A percentile compares a stretch with the other conserved stretches of the same genome.
These are phyloP conservation scores for Pythium dissotocum DNA, from an alignment of 352 stramenopile genomes.

Conservation along the genomic window DNA sequence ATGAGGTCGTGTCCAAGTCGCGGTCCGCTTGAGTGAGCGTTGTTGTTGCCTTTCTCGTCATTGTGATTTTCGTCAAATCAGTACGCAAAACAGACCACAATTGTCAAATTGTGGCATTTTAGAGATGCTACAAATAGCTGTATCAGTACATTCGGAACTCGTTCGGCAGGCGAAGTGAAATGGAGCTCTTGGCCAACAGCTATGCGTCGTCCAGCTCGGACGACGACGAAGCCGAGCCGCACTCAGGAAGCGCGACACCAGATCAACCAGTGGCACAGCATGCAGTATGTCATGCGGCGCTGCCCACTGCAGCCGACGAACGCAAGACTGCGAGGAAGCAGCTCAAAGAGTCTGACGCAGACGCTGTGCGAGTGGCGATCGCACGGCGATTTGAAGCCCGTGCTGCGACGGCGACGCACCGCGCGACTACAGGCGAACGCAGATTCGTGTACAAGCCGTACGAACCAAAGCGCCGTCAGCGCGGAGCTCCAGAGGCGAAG, in stretches of 20 bases:
- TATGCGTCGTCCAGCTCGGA: slow-evolving; percentile 5
- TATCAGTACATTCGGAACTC: background rate
- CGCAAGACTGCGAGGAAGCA: background rate
- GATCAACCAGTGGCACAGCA: no score
- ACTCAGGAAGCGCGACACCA: background rate
- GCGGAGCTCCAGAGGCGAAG: background rate
- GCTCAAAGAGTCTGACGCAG: background rate
- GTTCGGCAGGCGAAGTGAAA: background rate
- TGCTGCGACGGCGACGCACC: background rate
- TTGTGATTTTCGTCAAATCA: background rate
- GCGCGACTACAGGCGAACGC: background rate
- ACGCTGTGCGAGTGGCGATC: background rate
- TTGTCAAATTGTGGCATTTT: no score
- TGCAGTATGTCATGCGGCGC: no score
- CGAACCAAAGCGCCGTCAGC: background rate
- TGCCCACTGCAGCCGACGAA: background rate
- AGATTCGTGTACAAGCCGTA: slow-evolving; percentile 13
- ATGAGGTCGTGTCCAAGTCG: background rate
- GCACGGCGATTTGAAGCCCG: slow-evolving; percentile 7
- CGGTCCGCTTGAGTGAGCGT: background rate
- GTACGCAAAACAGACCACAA: no score
- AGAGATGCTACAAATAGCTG: no score
- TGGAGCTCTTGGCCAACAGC: slow-evolving; percentile 5
- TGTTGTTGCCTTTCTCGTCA: background rate
- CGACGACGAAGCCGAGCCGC: background rate